These are phyloP conservation scores for Paecilomyces fulvus DNA, from an alignment of 2,329 filamentous ascomycete genomes.

Conservation along the genomic window DNA sequence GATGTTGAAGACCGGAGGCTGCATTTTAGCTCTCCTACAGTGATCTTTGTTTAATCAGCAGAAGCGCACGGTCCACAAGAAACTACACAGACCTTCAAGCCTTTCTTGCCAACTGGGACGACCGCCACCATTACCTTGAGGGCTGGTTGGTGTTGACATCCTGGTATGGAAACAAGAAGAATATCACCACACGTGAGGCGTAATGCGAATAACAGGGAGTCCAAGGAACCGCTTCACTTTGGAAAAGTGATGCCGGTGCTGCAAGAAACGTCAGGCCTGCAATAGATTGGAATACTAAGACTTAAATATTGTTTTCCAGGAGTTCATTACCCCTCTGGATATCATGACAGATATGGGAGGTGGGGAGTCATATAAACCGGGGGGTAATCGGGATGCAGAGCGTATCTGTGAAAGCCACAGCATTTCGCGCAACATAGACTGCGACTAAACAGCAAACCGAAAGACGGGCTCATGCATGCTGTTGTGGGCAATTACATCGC, in stretches of 20 bases:
- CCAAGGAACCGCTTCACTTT: background rate
- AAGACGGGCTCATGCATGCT: constrained; percentile 30
- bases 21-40: constrained; percentile 48
- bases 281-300: background rate
- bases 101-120: constrained; percentile 47
- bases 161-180: background rate
- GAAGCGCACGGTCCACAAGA: background rate
- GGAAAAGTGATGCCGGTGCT: background rate
- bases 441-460: constrained; percentile 30
- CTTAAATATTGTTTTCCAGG: constrained; percentile 1
- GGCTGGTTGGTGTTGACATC: constrained; percentile 17
- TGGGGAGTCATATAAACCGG: constrained; percentile 32
- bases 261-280: constrained; percentile 1
- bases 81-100: constrained; percentile 42
- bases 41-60: constrained; percentile 38
- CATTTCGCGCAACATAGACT: constrained; percentile 20
- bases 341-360: constrained; percentile 21
- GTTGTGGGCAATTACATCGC: constrained; percentile 22
- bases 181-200: background rate
- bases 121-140: constrained; percentile 12
- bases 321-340: background rate
- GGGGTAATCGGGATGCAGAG: constrained; percentile 14
- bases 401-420: constrained; percentile 6
- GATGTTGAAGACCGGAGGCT: constrained; percentile 56
- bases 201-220: background rate